These are phyloP conservation scores for Rutstroemia sydowiana DNA, from an alignment of 2,329 filamentous ascomycete species.

Conservation along the genomic window DNA sequence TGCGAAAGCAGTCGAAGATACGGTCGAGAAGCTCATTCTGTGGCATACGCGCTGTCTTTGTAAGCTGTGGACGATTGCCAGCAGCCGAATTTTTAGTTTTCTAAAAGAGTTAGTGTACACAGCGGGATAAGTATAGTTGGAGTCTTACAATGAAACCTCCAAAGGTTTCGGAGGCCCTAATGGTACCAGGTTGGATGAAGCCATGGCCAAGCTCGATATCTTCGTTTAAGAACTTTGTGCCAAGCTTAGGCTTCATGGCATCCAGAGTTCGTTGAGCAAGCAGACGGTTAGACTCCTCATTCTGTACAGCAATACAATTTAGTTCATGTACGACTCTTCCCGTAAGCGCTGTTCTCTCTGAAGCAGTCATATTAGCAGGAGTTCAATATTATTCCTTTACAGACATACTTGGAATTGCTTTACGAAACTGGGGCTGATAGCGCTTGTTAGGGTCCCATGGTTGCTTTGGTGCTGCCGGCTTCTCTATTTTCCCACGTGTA, in stretches of 20 bases:
- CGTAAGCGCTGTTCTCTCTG: constrained; percentile 70
- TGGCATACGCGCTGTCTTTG: constrained; percentile 85
- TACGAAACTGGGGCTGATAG: constrained; percentile 57
- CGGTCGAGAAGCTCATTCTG: constrained; percentile 81
- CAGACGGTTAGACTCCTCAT: constrained; percentile 59
- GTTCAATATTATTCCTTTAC: neutral
- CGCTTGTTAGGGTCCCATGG: constrained; percentile 41
- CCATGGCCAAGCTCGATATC: constrained; percentile 27
- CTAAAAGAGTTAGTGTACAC: constrained; percentile 31
- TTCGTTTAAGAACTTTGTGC: constrained; percentile 37
- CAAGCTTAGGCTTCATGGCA: constrained; percentile 51
- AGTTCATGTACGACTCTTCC: constrained; percentile 71
- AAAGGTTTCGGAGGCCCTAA: constrained; percentile 37
- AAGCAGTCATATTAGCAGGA: constrained; percentile 27
- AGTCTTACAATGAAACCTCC: constrained; percentile 50
- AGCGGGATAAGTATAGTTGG: neutral
- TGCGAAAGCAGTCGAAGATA: constrained; percentile 75
- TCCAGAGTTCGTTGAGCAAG: constrained; percentile 51
- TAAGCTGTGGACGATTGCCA: constrained; percentile 58
- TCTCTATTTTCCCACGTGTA: constrained; percentile 36
- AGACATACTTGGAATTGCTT: constrained; percentile 63
- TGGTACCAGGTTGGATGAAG: constrained; percentile 52
- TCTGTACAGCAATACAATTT: constrained; percentile 64
- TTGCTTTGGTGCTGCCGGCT: constrained; percentile 35
- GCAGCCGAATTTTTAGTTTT: constrained; percentile 44